Evolutionary conservation across 1,284 basidiomycete species (phyloP).

Genomic region (Ceraceosorus guamensis): DNA sequence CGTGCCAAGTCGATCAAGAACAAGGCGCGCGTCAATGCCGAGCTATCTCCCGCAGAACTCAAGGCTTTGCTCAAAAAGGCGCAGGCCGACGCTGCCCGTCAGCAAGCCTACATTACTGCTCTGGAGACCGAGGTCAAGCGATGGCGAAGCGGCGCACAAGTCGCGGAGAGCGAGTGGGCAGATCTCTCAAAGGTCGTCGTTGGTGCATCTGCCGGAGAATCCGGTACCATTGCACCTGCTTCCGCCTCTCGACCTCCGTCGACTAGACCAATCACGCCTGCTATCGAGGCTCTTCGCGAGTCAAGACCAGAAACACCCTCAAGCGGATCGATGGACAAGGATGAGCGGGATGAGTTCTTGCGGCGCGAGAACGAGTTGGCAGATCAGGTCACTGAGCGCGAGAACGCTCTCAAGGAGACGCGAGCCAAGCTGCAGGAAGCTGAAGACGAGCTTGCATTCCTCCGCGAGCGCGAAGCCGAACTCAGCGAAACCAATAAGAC

Average conservation of each 20-base stretch:
- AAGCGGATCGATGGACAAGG: constrained; percentile 77
- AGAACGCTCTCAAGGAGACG: constrained; percentile 40
- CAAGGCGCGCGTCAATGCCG: constrained; percentile 94
- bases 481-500: constrained; percentile 34
- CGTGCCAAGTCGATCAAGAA: constrained; percentile 99
- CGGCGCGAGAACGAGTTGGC: constrained; percentile 92
- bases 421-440: constrained; percentile 50
- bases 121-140: constrained; percentile 84
- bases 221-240: constrained; percentile 11
- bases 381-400: constrained; percentile 80
- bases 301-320: constrained; percentile 57
- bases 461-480: constrained; percentile 67
- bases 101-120: constrained; percentile 77
- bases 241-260: constrained; percentile 50
- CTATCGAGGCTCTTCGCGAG: constrained; percentile 64
- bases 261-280: constrained; percentile 63
- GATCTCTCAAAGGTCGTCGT: constrained; percentile 57
- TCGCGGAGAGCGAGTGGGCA: constrained; percentile 79
- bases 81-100: constrained; percentile 71
- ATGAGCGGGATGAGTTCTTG: constrained; percentile 95
- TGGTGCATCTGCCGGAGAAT: constrained; percentile 12
- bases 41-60: constrained; percentile 91
- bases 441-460: constrained; percentile 72
- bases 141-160: constrained; percentile 81
- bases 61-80: constrained; percentile 86